Evolutionary conservation across 768 basidiomycete genomes (phyloP), one percentile per base, ranked within the genome.

Genomic region (Tephrocybe sp.): DNA sequence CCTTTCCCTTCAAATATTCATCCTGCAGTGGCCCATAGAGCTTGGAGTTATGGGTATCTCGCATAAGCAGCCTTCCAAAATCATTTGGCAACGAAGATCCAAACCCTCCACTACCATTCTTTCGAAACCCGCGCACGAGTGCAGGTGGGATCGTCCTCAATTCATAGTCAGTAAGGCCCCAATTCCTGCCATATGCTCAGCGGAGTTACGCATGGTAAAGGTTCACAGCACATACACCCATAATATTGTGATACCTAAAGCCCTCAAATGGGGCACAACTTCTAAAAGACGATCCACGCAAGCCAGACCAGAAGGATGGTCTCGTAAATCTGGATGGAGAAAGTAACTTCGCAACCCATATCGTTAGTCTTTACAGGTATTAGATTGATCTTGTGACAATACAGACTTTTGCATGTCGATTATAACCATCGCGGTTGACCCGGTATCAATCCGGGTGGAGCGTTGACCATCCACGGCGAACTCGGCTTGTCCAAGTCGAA

Each of bases 331-430:
- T 7, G 82, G 80, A 60, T 87, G 83, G 26, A 87, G 70, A 64
- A 87, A 85, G 65, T 76, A 86, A 68, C 83, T 84, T 48, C 34
- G 10, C 11, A 4, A 3, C n/a, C 14, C 9, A 36, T 4, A 4
- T 17, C 34, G 24, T 1, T 21, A 20, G 7, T 28, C 7, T 12
- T 6, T 5, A 12, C 28, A 5, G 12, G 12, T 12, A 26, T 52
- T 36, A 53, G 40, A 48, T 12, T 57, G 6, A 21, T 24, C 39
- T 41, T n/a, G 37, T 38, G 9, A 48, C 18, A 32, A 15, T 12
- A 55, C 73, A 53, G 59, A 85, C 85, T 86, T 88, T 63, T 87
- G 86, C 86, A 88, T 87, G 59, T 86, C 86, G 45, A 86, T 75
- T 17, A 87, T 72, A n/a, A 86, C 78, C 48, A 81, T 65, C 9